phyloP scores from a whole-genome alignment of 768 basidiomycete genomes.

The Rossbeevera mucosa region DNA sequence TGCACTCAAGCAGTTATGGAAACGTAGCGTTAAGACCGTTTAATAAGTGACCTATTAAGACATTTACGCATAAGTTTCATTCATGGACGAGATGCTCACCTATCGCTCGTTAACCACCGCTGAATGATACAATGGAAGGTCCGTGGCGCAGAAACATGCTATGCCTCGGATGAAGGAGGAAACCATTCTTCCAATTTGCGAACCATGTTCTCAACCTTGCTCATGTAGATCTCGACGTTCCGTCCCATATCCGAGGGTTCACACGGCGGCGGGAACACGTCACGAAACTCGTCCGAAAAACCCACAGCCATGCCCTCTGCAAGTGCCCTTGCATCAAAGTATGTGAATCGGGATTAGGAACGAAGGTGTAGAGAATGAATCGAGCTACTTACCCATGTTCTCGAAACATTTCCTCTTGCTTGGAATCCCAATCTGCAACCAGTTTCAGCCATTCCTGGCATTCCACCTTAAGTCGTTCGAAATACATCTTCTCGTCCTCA shows the following conservation, averaged over 20 bases:
- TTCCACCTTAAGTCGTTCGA: conserved; percentile 15
- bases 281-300: conserved; percentile 24
- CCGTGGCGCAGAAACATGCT: neutral
- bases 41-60: neutral
- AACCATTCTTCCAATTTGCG: conserved; percentile 25
- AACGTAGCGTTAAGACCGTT: neutral
- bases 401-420: conserved; percentile 8
- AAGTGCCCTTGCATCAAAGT: conserved; percentile 2
- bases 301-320: conserved; percentile 7
- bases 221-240: conserved; percentile 24
- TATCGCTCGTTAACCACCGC: neutral
- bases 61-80: neutral
- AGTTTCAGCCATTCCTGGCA: conserved; percentile 17
- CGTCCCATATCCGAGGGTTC: conserved; percentile 6
- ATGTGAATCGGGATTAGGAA: neutral
- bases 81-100: neutral
- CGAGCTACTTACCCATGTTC: conserved; percentile 7
- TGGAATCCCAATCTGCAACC: conserved; percentile 20
- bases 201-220: conserved; percentile 25
- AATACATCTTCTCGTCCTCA: conserved; percentile 17
- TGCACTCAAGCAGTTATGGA: neutral
- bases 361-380: neutral
- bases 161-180: conserved; percentile 1
- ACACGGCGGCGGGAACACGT: conserved; percentile 18
- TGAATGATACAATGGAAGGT: neutral